These are phyloP conservation scores for Ochetophila trinervis DNA, from an alignment of 306 rosid genomes.

Conservation along the genomic window DNA sequence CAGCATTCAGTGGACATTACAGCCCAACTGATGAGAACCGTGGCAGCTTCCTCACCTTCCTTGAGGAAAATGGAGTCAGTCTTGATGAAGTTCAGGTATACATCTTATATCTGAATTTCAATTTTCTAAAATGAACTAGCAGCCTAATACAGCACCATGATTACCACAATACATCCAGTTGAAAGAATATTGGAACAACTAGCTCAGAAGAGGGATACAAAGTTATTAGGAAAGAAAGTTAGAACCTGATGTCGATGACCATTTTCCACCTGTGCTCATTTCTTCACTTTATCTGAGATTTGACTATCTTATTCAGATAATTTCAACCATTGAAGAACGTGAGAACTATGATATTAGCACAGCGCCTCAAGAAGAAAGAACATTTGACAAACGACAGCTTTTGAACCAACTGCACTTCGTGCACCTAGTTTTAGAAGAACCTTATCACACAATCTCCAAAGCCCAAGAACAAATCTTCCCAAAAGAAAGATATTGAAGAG, in stretches of 20 bases:
- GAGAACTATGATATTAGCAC: neutral
- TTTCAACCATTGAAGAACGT: slow-evolving; percentile 10
- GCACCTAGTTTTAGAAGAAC: slow-evolving; percentile 5
- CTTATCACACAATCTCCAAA: slow-evolving; percentile 11
- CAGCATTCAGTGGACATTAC: slow-evolving; percentile 42
- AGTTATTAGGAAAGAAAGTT: neutral
- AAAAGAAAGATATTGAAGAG: slow-evolving; percentile 21
- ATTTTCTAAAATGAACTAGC: neutral
- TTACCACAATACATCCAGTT: neutral
- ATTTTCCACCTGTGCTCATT: neutral
- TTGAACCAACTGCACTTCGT: neutral
- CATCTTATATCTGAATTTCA: neutral
- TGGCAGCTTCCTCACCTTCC: slow-evolving; percentile 38
- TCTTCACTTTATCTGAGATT: neutral
- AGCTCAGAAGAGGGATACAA: neutral
- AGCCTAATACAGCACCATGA: neutral
- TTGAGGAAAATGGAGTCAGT: slow-evolving; percentile 28
- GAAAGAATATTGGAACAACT: neutral
- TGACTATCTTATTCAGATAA: slow-evolving; percentile 10
- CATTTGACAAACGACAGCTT: slow-evolving; percentile 6
- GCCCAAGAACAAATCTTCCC: neutral
- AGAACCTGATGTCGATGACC: neutral
- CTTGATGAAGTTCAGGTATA: slow-evolving; percentile 37
- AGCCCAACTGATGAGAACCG: slow-evolving; percentile 38
- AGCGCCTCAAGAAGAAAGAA: slow-evolving; percentile 6